A percentile compares a stretch with the other conserved stretches of the same genome.
Evolutionary conservation across 139 green algal genomes (phyloP).

Genomic region (Diplosphaera chodatii): DNA sequence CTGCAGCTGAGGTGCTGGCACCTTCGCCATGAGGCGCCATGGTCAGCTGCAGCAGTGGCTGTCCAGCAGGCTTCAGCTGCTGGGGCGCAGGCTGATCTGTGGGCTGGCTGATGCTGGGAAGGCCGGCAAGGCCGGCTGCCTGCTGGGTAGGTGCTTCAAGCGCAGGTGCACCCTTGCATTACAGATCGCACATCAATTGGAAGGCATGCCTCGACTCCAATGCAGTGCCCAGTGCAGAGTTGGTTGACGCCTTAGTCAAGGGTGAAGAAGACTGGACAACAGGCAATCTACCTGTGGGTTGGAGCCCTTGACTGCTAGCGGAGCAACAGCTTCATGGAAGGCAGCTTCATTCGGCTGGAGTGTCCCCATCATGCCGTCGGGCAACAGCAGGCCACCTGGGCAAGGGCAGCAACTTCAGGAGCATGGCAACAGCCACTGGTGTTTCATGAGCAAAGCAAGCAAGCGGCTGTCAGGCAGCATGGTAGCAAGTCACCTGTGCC

Average conservation of each 20-base stretch:
- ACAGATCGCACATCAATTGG: too few species aligned
- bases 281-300: neutral
- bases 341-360: slow-evolving; percentile 46
- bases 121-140: neutral
- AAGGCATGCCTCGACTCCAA: too few species aligned
- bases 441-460: too few species aligned
- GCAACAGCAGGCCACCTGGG: slow-evolving; percentile 48
- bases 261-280: too few species aligned
- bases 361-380: slow-evolving; percentile 41
- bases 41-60: neutral
- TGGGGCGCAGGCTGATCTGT: neutral
- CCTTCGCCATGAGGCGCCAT: neutral
- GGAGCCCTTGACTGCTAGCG: slow-evolving; percentile 1
- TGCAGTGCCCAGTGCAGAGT: too few species aligned
- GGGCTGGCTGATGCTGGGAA: neutral
- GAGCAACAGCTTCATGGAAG: slow-evolving; percentile 42
- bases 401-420: too few species aligned
- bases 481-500: slow-evolving; percentile 51
- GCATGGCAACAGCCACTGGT: too few species aligned
- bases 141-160: neutral
- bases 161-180: too few species aligned
- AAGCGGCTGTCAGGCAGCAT: too few species aligned
- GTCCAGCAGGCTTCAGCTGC: too few species aligned
- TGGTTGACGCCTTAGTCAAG: too few species aligned
- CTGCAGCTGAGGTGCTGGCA: too few species aligned